Evolutionary conservation across 192 early-diverging fungal species (phyloP).

Genomic region (Umbelopsis ramanniana): DNA sequence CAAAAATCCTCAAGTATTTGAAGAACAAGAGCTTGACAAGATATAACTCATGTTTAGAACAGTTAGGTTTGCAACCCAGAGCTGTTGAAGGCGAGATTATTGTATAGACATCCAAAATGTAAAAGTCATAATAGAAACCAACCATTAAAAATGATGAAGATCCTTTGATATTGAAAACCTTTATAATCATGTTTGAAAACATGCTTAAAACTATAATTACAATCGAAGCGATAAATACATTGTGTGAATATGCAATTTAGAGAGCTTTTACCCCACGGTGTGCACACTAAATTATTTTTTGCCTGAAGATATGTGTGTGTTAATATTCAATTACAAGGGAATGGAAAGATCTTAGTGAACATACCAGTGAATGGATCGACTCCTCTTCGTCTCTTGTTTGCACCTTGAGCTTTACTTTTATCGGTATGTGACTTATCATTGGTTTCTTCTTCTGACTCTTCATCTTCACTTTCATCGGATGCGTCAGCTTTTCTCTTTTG

Average conservation of each 20-base stretch:
- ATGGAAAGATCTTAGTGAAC: background rate
- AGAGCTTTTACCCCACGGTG: background rate
- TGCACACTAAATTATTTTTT: background rate
- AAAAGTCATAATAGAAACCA: conserved; percentile 17
- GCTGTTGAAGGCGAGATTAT: conserved; percentile 67
- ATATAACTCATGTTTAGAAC: conserved; percentile 71
- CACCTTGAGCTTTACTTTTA: background rate
- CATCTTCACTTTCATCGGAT: background rate
- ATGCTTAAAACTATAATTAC: conserved; percentile 15
- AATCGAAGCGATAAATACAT: background rate
- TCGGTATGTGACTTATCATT: background rate
- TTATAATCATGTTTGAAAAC: background rate
- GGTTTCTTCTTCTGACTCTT: background rate
- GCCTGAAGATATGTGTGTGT: too few species aligned
- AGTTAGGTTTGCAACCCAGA: conserved; percentile 72
- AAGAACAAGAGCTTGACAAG: conserved; percentile 68
- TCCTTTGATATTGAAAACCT: too few species aligned
- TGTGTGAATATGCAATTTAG: background rate
- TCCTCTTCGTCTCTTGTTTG: conserved; percentile 4
- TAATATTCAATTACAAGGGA: too few species aligned
- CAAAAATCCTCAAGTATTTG: conserved; percentile 88
- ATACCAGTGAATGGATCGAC: conserved; percentile 10
- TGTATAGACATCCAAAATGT: conserved; percentile 41
- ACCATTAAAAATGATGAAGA: too few species aligned
- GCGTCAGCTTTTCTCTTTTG: background rate